Percentiles rank a stretch among this genome's conserved stretches.
Evolutionary conservation across 331 rosid genomes (phyloP).

Genomic region (Ulmus americana): DNA sequence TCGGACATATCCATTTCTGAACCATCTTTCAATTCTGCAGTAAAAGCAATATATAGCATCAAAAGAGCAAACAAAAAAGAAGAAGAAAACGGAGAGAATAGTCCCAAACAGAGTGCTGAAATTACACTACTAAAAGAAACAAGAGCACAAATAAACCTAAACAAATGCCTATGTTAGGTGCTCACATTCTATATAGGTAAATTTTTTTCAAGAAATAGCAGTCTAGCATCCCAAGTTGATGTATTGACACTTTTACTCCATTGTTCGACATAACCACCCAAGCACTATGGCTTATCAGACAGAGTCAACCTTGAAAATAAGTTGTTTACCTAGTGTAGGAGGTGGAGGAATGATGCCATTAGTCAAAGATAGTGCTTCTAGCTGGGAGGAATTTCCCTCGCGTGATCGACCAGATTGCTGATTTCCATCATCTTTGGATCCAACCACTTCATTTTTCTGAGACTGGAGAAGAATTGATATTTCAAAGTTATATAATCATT

Average conservation of each 20-base stretch:
- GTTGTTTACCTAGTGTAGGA: slow-evolving; percentile 64
- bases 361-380: slow-evolving; percentile 36
- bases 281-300: not conserved
- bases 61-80: not conserved
- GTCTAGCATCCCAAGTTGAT: too few relatives aligned
- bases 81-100: not conserved
- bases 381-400: slow-evolving; percentile 28
- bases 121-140: not conserved
- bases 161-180: not conserved
- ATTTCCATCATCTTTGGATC: slow-evolving; percentile 32
- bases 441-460: slow-evolving; percentile 35
- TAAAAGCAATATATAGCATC: not conserved
- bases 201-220: not conserved
- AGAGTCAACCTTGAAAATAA: slow-evolving; percentile 12
- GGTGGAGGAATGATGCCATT: slow-evolving; percentile 64
- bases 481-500: slow-evolving; percentile 1
- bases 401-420: slow-evolving; percentile 28
- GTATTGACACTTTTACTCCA: too few relatives aligned
- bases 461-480: slow-evolving; percentile 38
- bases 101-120: not conserved
- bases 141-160: not conserved
- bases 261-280: too few relatives aligned
- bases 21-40: slow-evolving; percentile 55
- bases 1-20: slow-evolving; percentile 64
- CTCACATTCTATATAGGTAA: not conserved